Evolutionary conservation across 495 filamentous ascomycete genomes (phyloP).

Genomic region (Tuber calosporum): DNA sequence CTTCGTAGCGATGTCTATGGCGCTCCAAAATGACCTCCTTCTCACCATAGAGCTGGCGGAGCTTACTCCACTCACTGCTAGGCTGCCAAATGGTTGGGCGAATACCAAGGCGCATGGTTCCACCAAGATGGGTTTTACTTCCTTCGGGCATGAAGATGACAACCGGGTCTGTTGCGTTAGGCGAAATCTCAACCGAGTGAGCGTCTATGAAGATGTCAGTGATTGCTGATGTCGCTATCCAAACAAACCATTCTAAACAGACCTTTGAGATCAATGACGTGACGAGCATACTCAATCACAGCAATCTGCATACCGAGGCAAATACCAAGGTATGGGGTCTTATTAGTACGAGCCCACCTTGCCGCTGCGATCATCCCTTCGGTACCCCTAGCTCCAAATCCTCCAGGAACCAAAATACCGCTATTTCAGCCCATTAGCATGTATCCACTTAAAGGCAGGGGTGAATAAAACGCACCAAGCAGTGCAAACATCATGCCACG

Average conservation of each 20-base stretch:
- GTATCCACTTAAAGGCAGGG: conserved; percentile 31
- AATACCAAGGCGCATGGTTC: conserved; percentile 85
- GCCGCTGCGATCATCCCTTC: conserved; percentile 82
- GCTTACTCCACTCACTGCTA: conserved; percentile 68
- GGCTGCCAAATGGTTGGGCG: conserved; percentile 68
- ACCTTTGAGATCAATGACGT: conserved; percentile 54
- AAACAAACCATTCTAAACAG: neutral
- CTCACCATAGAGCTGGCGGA: conserved; percentile 68
- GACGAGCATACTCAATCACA: conserved; percentile 79
- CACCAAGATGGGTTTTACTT: conserved; percentile 66
- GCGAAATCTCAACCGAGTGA: conserved; percentile 39
- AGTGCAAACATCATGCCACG: conserved; percentile 72
- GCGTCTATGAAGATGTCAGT: conserved; percentile 32
- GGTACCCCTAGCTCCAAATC: conserved; percentile 74
- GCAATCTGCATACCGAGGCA: conserved; percentile 95
- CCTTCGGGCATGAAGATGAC: conserved; percentile 88
- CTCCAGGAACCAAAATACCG: conserved; percentile 59
- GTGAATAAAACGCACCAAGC: conserved; percentile 51
- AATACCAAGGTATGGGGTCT: conserved; percentile 78
- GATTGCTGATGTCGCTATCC: neutral
- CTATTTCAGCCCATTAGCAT: conserved; percentile 22
- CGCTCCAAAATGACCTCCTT: conserved; percentile 54
- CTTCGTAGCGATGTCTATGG: conserved; percentile 69
- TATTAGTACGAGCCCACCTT: conserved; percentile 74
- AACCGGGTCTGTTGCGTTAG: conserved; percentile 51